Evolutionary conservation across 805 yeast genomes (phyloP).

Genomic region (Yamadazyma endophytica): DNA sequence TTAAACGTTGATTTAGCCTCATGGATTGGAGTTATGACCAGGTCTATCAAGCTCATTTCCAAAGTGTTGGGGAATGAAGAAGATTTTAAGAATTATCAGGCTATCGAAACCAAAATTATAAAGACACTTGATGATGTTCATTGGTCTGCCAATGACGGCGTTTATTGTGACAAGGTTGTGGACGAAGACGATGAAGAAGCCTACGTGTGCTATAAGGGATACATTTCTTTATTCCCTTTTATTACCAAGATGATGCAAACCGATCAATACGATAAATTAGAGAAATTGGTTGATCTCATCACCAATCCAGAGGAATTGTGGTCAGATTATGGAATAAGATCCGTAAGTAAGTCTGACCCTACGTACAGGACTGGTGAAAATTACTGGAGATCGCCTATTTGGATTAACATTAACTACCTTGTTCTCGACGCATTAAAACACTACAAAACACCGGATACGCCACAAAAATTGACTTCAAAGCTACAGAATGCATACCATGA

Average conservation of each 20-base stretch:
- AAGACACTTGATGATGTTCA: constrained; percentile 69
- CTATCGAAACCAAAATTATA: constrained; percentile 53
- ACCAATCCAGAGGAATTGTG: constrained; percentile 72
- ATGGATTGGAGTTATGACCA: constrained; percentile 93
- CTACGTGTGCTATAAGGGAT: constrained; percentile 85
- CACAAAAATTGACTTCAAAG: constrained; percentile 36
- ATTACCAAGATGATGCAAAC: constrained; percentile 59
- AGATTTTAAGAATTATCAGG: constrained; percentile 52
- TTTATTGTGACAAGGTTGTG: constrained; percentile 82
- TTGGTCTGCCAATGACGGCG: constrained; percentile 65
- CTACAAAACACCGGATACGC: constrained; percentile 40
- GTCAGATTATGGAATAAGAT: constrained; percentile 75
- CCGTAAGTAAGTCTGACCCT: constrained; percentile 65
- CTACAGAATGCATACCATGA: constrained; percentile 42
- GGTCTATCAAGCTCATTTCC: constrained; percentile 74
- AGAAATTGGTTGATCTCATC: constrained; percentile 51
- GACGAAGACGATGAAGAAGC: constrained; percentile 64
- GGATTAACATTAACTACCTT: constrained; percentile 89
- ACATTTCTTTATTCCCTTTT: constrained; percentile 83
- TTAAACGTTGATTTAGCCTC: constrained; percentile 83
- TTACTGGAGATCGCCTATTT: constrained; percentile 94
- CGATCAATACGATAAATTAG: constrained; percentile 40
- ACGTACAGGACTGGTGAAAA: constrained; percentile 76
- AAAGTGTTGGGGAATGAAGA: constrained; percentile 51
- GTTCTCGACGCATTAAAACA: constrained; percentile 63